phyloP scores from a whole-genome alignment of 495 filamentous ascomycete species.

The Pseudoneurospora amorphoporcata region DNA sequence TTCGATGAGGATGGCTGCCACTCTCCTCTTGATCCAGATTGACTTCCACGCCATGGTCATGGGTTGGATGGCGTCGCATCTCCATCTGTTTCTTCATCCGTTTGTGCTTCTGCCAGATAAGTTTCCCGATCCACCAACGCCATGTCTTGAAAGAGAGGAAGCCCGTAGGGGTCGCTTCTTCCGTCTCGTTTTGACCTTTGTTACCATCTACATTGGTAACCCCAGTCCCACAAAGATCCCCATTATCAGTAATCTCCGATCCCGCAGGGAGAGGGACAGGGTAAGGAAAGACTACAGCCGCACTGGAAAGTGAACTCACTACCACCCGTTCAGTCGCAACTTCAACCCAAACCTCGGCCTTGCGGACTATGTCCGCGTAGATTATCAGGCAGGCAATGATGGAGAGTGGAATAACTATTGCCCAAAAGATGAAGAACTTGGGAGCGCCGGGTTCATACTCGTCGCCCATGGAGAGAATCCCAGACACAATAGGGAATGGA shows the following conservation, averaged over 20 bases:
- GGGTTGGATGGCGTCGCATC: background rate
- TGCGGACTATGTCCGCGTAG: slow-evolving; percentile 34
- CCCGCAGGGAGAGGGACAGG: background rate
- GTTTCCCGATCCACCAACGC: background rate
- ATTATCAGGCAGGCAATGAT: slow-evolving; percentile 24
- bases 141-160: background rate
- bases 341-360: slow-evolving; percentile 36
- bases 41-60: background rate
- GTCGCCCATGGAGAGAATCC: slow-evolving; percentile 33
- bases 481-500: slow-evolving; percentile 29
- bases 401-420: slow-evolving; percentile 21
- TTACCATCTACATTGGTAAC: background rate
- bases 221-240: background rate
- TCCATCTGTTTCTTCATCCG: background rate
- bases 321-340: slow-evolving; percentile 16
- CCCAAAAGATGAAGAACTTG: slow-evolving; percentile 35
- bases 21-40: background rate
- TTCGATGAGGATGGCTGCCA: background rate
- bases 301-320: background rate
- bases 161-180: background rate
- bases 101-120: background rate
- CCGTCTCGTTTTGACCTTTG: background rate
- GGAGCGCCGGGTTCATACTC: slow-evolving; percentile 22
- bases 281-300: background rate
- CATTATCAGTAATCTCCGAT: background rate